These are phyloP conservation scores for Claviceps lovelessii DNA, from an alignment of 2,329 filamentous ascomycete genomes.

Conservation along the genomic window DNA sequence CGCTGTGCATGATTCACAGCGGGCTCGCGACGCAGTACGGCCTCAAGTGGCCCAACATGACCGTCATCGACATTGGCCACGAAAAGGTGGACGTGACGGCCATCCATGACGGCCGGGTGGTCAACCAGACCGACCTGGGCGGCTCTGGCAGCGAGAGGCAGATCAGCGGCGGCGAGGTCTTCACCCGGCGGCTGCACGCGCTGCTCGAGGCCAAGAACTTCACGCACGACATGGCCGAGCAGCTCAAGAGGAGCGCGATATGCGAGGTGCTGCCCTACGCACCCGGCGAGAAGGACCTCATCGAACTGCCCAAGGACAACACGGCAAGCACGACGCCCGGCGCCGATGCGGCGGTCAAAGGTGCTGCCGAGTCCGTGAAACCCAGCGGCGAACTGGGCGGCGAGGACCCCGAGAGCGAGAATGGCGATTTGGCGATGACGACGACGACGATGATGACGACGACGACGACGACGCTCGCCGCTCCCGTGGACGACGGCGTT, in stretches of 20 bases:
- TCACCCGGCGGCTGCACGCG: constrained; percentile 60
- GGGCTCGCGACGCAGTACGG: constrained; percentile 80
- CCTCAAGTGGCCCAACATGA: constrained; percentile 58
- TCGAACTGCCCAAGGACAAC: constrained; percentile 35
- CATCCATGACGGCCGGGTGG: constrained; percentile 65
- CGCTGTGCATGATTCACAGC: constrained; percentile 79
- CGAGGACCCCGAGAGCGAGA: constrained; percentile 26
- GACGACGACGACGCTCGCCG: constrained; percentile 11
- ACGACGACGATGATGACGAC: constrained; percentile 20
- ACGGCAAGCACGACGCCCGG: constrained; percentile 4
- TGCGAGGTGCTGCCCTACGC: constrained; percentile 52
- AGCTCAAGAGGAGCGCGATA: constrained; percentile 51
- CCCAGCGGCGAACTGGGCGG: constrained; percentile 9
- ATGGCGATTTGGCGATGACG: constrained; percentile 20
- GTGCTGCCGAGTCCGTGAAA: constrained; percentile 17
- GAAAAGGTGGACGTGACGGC: constrained; percentile 89
- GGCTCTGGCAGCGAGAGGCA: constrained; percentile 32
- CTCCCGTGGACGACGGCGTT: constrained; percentile 51
- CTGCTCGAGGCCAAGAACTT: constrained; percentile 49
- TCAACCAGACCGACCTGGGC: constrained; percentile 50
- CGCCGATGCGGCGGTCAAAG: neutral
- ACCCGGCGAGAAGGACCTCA: constrained; percentile 27
- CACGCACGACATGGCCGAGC: constrained; percentile 52
- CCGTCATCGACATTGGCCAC: constrained; percentile 80
- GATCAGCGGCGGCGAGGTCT: constrained; percentile 71